Conservation (phyloP, 768 basidiomycete genomes). For the Boletus pseudopeckii region DNA sequence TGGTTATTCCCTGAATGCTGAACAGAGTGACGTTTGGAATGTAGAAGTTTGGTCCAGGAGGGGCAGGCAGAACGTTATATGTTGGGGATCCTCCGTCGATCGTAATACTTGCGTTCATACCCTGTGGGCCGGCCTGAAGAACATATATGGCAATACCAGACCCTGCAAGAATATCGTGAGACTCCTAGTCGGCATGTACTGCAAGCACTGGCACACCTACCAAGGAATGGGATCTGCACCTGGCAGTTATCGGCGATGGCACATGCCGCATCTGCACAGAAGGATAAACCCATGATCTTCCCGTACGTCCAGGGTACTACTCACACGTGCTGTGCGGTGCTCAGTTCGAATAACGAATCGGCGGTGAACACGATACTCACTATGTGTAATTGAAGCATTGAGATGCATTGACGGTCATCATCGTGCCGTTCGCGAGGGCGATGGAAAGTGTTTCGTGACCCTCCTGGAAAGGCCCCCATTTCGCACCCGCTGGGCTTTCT, state of each 20-base stretch:
- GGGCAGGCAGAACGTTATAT: constrained; percentile 6
- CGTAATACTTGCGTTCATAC: constrained; percentile 14
- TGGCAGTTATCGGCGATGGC: constrained; percentile 8
- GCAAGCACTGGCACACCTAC: neutral
- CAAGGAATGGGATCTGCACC: constrained; percentile 15
- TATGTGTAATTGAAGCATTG: constrained; percentile 15
- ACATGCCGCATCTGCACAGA: constrained; percentile 10
- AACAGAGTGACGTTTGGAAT: constrained; percentile 13
- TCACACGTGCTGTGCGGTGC: constrained; percentile 4
- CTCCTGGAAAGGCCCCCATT: constrained; percentile 8
- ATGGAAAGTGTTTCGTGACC: constrained; percentile 14
- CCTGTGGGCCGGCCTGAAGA: constrained; percentile 17
- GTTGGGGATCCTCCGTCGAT: constrained; percentile 9
- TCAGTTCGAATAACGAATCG: neutral
- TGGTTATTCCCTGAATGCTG: constrained; percentile 10
- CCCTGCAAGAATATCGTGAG: constrained; percentile 4
- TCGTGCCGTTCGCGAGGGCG: constrained; percentile 3
- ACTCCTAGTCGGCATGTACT: neutral
- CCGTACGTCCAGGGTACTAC: neutral
- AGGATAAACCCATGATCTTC: neutral
- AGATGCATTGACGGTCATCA: constrained; percentile 13
- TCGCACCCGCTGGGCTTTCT: constrained; percentile 8
- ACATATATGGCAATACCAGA: constrained; percentile 19
- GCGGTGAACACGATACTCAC: constrained; percentile 1
- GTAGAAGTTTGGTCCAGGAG: constrained; percentile 12